Evolutionary conservation across 192 early-diverging fungal species (phyloP).

Genomic region (Podila minutissima): DNA sequence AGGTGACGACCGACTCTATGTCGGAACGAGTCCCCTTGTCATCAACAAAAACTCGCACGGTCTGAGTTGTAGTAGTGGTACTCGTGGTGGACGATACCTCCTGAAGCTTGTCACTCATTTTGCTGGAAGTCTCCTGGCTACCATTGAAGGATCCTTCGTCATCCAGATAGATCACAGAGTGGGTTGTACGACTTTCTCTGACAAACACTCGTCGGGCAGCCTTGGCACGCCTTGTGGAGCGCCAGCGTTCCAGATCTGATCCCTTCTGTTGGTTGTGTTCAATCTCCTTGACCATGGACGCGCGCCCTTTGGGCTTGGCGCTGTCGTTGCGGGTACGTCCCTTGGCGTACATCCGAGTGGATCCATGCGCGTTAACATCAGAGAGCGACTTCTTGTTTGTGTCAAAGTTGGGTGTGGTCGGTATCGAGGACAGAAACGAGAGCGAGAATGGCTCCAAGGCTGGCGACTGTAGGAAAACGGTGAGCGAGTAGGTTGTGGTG

Average conservation of each 20-base stretch:
- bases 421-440: constrained; percentile 8
- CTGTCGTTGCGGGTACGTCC: background rate
- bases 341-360: background rate
- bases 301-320: background rate
- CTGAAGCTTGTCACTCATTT: background rate
- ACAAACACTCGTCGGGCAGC: constrained; percentile 1
- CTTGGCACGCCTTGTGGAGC: background rate
- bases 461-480: constrained; percentile 18
- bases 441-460: constrained; percentile 8
- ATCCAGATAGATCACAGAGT: background rate
- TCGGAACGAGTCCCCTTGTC: background rate
- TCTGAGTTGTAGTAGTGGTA: background rate
- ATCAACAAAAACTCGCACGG: background rate
- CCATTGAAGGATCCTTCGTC: background rate
- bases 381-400: background rate
- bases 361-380: background rate
- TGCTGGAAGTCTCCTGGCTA: background rate
- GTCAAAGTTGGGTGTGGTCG: background rate
- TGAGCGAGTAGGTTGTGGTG: constrained; percentile 18
- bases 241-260: background rate
- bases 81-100: background rate
- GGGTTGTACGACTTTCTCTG: background rate
- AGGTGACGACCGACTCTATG: background rate
- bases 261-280: background rate
- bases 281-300: no score